A percentile compares a stretch with the other conserved stretches of the same genome.
Evolutionary conservation across 1,284 basidiomycete genomes (phyloP).

Genomic region (Boletus subluridellus): DNA sequence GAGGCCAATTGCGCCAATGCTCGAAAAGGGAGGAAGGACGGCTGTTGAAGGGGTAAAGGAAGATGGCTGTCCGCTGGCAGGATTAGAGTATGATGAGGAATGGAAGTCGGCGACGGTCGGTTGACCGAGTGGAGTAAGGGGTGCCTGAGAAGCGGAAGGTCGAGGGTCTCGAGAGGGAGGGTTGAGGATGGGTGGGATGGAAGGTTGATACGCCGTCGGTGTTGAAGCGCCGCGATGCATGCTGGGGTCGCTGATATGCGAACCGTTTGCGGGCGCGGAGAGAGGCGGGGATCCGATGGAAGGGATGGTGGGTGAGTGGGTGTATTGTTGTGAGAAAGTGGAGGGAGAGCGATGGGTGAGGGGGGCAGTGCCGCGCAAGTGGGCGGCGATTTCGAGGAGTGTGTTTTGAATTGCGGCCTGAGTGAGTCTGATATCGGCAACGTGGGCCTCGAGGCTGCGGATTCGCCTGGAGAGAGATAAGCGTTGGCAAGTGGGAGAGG

Average conservation of each 20-base stretch:
- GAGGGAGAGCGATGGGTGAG: slow-evolving; percentile 59
- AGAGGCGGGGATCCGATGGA: slow-evolving; percentile 56
- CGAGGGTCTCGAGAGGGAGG: slow-evolving; percentile 28
- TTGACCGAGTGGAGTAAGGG: slow-evolving; percentile 16
- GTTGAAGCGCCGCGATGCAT: slow-evolving; percentile 28
- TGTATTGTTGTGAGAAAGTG: slow-evolving; percentile 49
- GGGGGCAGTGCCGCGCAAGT: slow-evolving; percentile 52
- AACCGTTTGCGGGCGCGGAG: slow-evolving; percentile 44
- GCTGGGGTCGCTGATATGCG: slow-evolving; percentile 25
- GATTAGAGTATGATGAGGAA: slow-evolving; percentile 27
- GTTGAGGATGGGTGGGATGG: slow-evolving; percentile 29
- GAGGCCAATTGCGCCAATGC: slow-evolving; percentile 57
- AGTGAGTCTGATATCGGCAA: slow-evolving; percentile 68
- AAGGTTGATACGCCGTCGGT: slow-evolving; percentile 25
- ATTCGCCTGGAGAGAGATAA: slow-evolving; percentile 61
- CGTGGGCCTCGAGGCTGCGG: slow-evolving; percentile 78
- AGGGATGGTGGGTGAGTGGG: slow-evolving; percentile 62
- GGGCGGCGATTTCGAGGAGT: slow-evolving; percentile 72
- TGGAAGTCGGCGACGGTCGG: slow-evolving; percentile 23
- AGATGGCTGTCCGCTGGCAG: slow-evolving; percentile 15
- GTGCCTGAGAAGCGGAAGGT: slow-evolving; percentile 23
- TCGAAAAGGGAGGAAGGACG: slow-evolving; percentile 68
- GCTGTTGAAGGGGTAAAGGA: slow-evolving; percentile 41
- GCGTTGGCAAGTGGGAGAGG: slow-evolving; percentile 6
- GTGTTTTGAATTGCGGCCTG: slow-evolving; percentile 71